A percentile compares a stretch with the other conserved stretches of the same genome.
Evolutionary conservation across 1,139 yeast genomes (phyloP).

Genomic region (Geotrichum fermentans): DNA sequence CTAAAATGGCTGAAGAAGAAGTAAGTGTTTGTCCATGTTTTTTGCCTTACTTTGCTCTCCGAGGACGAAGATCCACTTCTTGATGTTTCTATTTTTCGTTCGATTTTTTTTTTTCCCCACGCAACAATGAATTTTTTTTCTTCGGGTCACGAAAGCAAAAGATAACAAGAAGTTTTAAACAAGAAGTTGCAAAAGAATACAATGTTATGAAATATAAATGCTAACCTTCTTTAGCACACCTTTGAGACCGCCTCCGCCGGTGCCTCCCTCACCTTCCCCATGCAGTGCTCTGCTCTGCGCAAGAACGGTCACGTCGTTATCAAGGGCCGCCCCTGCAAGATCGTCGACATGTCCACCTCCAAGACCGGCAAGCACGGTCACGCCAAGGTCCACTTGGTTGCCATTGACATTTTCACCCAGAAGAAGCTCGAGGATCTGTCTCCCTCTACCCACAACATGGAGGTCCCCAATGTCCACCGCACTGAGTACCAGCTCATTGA

Average conservation of each 20-base stretch:
- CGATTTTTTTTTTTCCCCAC: too few species aligned
- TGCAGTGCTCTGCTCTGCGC: constrained; percentile 99
- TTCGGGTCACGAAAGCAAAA: too few species aligned
- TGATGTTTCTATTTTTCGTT: too few species aligned
- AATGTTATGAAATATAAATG: too few species aligned
- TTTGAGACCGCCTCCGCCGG: constrained; percentile 99
- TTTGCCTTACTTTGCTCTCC: too few species aligned
- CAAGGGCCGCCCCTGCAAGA: constrained; percentile 99
- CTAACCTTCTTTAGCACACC: too few species aligned
- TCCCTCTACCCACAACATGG: constrained; percentile 99
- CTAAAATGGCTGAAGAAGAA: constrained; percentile 30
- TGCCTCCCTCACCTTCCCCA: constrained; percentile 97
- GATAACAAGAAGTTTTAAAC: too few species aligned
- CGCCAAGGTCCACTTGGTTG: constrained; percentile 99
- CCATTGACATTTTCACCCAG: constrained; percentile 97
- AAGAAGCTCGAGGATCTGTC: constrained; percentile 99
- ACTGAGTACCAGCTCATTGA: constrained; percentile 94
- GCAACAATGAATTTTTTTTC: too few species aligned
- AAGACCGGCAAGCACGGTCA: constrained; percentile 99
- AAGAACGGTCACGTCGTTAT: constrained; percentile 99
- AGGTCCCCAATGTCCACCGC: constrained; percentile 96
- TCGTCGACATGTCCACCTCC: constrained; percentile 99
- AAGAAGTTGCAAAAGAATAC: too few species aligned
- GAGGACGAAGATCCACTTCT: too few species aligned
- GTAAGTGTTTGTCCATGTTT: too few species aligned